These are phyloP conservation scores for Saturnispora dispora DNA, from an alignment of 805 yeast genomes.

Conservation along the genomic window DNA sequence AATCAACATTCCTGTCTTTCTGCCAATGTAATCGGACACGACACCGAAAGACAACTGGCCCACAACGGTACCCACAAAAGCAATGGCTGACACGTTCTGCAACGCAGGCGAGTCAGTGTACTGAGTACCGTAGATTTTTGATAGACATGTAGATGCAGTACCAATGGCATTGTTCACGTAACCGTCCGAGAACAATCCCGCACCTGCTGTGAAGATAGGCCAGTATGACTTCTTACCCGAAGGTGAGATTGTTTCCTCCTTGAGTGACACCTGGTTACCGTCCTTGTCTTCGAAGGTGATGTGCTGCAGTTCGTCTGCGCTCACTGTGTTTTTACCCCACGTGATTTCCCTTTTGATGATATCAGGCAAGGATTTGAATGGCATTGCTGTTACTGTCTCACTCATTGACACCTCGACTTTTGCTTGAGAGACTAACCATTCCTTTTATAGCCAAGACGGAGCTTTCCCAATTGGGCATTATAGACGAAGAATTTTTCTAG, in stretches of 20 bases:
- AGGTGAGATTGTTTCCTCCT: slow-evolving; percentile 22
- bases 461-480: not conserved
- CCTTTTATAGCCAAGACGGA: not conserved
- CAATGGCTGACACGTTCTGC: slow-evolving; percentile 76
- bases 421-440: not conserved
- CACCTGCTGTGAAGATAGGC: slow-evolving; percentile 79
- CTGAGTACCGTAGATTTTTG: slow-evolving; percentile 52
- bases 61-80: slow-evolving; percentile 83
- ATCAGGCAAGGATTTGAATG: slow-evolving; percentile 8
- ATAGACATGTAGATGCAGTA: slow-evolving; percentile 64
- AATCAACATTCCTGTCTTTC: slow-evolving; percentile 75
- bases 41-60: slow-evolving; percentile 81
- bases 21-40: slow-evolving; percentile 67
- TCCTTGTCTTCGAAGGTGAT: slow-evolving; percentile 15
- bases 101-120: slow-evolving; percentile 61
- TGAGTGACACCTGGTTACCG: slow-evolving; percentile 16
- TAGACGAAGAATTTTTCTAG: not conserved
- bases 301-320: slow-evolving; percentile 15
- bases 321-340: slow-evolving; percentile 18
- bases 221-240: slow-evolving; percentile 30
- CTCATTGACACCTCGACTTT: too few relatives aligned
- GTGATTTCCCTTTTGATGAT: slow-evolving; percentile 21
- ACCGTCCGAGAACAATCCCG: slow-evolving; percentile 91
- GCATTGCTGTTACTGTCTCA: slow-evolving; percentile 7
- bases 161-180: slow-evolving; percentile 81